Base-by-base conservation (phyloP, 768 basidiomycete species). In the Lactifluus pinguis region DNA sequence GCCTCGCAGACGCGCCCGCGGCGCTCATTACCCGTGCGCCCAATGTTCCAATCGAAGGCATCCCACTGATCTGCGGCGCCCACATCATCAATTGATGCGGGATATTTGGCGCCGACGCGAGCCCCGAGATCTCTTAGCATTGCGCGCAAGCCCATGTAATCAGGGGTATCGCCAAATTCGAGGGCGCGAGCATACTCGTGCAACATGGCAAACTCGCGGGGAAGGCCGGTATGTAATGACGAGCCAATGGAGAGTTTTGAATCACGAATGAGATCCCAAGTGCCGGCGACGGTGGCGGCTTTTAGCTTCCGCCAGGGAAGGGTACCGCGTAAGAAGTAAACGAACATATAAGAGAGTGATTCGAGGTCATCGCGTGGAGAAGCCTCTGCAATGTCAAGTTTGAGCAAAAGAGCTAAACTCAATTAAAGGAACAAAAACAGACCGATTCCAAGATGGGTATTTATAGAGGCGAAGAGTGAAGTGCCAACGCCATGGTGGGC, bases 161-260 rank as follows among this genome's bases (percentile, higher is more conserved):
- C 92, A 10, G 92, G 92, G 44, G 90, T 77, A 75, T 94, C 92
- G 68, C 89, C 89, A 66, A 93, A 94, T 64, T 86, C 86, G 39
- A 95, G 82, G 2, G 83, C 84, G 49, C 92, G 82, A 21, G 87
- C 84, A 73, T 94, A 94, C 49, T 72, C 73, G 72, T 86, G 87
- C 66, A 92, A 79, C 56, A 90, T 81, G 64, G 86, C 87, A 61
- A 92, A 90, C 72, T 93, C 90, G 51, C 83, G 79, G 14, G 89
- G 89, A 57, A 92, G 82, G 5, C 86, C 84, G 9, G 88, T 89
- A 55, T 92, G 79, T 4, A 84, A 74, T 13, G 39, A 32, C n/a
- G 80, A 71, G 65, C 86, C 82, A 38, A 81, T 78, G 34, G 81
- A 80, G 47, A 89, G 71, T 69, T 91, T 91, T 39, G 83, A 79